Percentiles rank a stretch among this genome's conserved stretches.
These are phyloP conservation scores for Neurospora cerealis DNA, from an alignment of 495 filamentous ascomycete species.

Conservation along the genomic window DNA sequence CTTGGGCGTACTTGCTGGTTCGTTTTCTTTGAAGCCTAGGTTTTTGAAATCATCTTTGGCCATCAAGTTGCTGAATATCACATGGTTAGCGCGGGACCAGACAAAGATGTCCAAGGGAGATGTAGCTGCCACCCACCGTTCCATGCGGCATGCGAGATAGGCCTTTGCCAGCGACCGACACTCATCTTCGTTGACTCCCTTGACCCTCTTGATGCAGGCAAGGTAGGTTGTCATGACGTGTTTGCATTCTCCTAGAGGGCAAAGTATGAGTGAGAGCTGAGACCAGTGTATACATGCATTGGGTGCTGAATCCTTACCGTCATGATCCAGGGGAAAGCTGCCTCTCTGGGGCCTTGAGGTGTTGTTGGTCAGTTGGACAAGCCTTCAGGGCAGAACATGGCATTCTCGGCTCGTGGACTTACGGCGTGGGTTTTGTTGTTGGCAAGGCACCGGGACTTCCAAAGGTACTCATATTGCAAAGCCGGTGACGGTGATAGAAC, in stretches of 20 bases:
- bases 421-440: slow-evolving; percentile 70
- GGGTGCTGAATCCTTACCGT: slow-evolving; percentile 47
- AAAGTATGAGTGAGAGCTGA: slow-evolving; percentile 3
- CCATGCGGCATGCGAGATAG: slow-evolving; percentile 90
- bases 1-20: slow-evolving; percentile 4
- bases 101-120: background rate
- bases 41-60: slow-evolving; percentile 89
- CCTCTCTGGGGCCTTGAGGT: slow-evolving; percentile 73
- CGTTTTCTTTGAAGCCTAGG: slow-evolving; percentile 53
- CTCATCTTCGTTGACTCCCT: slow-evolving; percentile 74
- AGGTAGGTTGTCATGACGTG: slow-evolving; percentile 75
- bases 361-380: slow-evolving; percentile 2
- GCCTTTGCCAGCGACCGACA: slow-evolving; percentile 78
- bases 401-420: slow-evolving; percentile 27
- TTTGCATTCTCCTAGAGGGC: slow-evolving; percentile 75
- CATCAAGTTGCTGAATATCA: slow-evolving; percentile 76
- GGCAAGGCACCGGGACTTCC: slow-evolving; percentile 68
- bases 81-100: background rate
- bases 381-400: background rate
- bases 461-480: slow-evolving; percentile 48
- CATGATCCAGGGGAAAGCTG: slow-evolving; percentile 93
- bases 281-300: slow-evolving; percentile 1
- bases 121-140: slow-evolving; percentile 51
- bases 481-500: background rate
- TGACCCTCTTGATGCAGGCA: slow-evolving; percentile 67